Base-by-base conservation (phyloP, 2,329 filamentous ascomycete genomes). In the Dendryphion nanum region DNA sequence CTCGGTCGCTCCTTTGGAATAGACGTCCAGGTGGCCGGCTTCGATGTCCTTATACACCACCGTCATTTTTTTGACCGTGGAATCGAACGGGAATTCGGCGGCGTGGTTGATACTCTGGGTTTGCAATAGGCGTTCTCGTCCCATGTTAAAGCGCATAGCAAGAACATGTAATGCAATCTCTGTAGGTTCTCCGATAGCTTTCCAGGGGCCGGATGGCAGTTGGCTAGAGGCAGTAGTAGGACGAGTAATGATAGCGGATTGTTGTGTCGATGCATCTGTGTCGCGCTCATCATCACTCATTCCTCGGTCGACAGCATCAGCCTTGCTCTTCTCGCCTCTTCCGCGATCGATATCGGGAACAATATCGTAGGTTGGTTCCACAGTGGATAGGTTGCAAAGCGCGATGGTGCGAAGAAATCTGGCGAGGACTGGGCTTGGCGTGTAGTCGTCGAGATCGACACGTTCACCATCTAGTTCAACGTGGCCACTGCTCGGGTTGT, bases 301-400 rank as follows among this genome's bases (percentile, higher is more conserved):
- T 23, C 43, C 38, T n/a, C 50, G 49, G 10, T 59, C 57, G 3
- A 47, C 20, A 65, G 63, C 45, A 67, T 74, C 35, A 69, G 76
- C 51, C 72, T 71, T 47, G 67, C 72, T 18, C 71, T 72, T 40
- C 74, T 76, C 32, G 83, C 70, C 44, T n/a, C n/a, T n/a, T n/a
- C n/a, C n/a, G n/a, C n/a, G n/a, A 77, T 65, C 41, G 75, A 33
- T 30, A 5, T 28, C 18, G 4, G 36, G 15, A 14, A 34, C 44
- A 3, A 39, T 16, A 4, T 57, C 51, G n/a, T 42, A 31, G 3
- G 48, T 37, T 6, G 57, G 54, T 18, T 54, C 50, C 12, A 68
- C 55, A 37, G 62, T 63, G 17, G 65, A 61, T 35, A 66, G 54
- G 44, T 68, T 68, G 51, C 65, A 68, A 4, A 68, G 55, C 33